These are phyloP conservation scores for Trametes elegans DNA, from an alignment of 768 basidiomycete genomes.

Conservation along the genomic window DNA sequence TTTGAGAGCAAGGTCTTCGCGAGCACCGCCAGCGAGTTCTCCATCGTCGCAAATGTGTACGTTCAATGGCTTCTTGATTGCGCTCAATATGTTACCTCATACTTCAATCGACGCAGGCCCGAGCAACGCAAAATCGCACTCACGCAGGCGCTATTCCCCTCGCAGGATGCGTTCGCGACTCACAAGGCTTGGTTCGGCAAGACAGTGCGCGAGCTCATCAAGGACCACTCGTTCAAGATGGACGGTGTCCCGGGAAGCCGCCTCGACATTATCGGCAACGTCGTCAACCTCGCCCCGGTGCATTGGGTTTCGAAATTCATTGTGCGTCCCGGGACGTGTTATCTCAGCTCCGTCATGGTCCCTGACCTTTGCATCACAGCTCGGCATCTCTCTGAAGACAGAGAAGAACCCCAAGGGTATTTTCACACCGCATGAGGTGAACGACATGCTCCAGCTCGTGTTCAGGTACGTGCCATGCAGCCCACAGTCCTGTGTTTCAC, in stretches of 20 bases:
- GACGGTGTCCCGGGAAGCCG: constrained; percentile 31
- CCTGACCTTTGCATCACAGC: constrained; percentile 29
- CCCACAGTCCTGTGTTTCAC: not conserved
- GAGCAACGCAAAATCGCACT: constrained; percentile 13
- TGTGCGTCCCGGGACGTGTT: constrained; percentile 25
- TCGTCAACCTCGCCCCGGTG: constrained; percentile 42
- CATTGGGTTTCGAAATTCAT: constrained; percentile 41
- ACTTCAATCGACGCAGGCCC: not conserved
- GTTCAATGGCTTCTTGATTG: not conserved
- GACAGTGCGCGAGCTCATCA: constrained; percentile 29
- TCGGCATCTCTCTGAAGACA: constrained; percentile 48
- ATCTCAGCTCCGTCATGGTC: not conserved
- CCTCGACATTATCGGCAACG: constrained; percentile 49
- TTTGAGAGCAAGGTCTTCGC: constrained; percentile 5
- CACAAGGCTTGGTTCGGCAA: constrained; percentile 26
- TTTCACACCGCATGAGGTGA: constrained; percentile 47
- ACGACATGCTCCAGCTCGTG: constrained; percentile 39
- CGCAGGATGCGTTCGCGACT: constrained; percentile 4
- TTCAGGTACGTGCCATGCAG: constrained; percentile 15
- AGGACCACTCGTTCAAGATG: constrained; percentile 12
- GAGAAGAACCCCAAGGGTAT: constrained; percentile 41
- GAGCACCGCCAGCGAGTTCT: constrained; percentile 9
- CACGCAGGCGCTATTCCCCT: constrained; percentile 14
- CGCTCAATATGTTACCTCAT: not conserved
- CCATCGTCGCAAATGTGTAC: constrained; percentile 9